Conservation (phyloP, 257 asterid species). For the Schizonepeta tenuifolia region DNA sequence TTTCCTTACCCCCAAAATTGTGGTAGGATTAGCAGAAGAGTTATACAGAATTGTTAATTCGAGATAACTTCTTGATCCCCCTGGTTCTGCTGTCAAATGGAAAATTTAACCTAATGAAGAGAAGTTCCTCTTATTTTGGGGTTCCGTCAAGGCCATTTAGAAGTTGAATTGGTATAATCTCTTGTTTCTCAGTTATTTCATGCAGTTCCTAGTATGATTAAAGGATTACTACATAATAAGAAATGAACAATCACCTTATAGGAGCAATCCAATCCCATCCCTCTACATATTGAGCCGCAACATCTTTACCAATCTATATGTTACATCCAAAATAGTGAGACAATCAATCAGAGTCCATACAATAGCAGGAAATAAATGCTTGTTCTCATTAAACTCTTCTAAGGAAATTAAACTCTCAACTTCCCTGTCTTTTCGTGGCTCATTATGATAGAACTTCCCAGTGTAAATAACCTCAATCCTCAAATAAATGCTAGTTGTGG, state of each 20-base stretch:
- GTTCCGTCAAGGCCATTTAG: no score
- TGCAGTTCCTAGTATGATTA: no score
- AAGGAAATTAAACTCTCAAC: background rate
- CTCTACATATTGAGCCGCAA: slow-evolving; percentile 92
- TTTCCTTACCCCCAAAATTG: background rate
- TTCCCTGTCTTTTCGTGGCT: slow-evolving; percentile 15
- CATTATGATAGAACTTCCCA: background rate
- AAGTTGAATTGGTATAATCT: no score
- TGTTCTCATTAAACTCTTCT: background rate
- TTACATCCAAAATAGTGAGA: slow-evolving; percentile 30
- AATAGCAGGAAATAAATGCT: background rate
- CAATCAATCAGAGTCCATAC: slow-evolving; percentile 22
- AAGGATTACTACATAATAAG: slow-evolving; percentile 23
- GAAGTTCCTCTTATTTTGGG: no score
- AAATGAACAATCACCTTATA: slow-evolving; percentile 61
- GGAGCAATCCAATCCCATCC: slow-evolving; percentile 99
- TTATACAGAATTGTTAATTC: background rate
- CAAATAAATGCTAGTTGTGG: background rate
- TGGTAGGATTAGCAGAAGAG: background rate
- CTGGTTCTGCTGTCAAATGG: no score
- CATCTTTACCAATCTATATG: slow-evolving; percentile 90
- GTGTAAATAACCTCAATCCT: slow-evolving; percentile 14
- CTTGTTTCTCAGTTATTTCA: no score
- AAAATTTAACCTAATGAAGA: no score
- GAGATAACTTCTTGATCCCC: slow-evolving; percentile 9